These are phyloP conservation scores for Ruellia speciosa DNA, from an alignment of 305 asterid genomes.

Conservation along the genomic window DNA sequence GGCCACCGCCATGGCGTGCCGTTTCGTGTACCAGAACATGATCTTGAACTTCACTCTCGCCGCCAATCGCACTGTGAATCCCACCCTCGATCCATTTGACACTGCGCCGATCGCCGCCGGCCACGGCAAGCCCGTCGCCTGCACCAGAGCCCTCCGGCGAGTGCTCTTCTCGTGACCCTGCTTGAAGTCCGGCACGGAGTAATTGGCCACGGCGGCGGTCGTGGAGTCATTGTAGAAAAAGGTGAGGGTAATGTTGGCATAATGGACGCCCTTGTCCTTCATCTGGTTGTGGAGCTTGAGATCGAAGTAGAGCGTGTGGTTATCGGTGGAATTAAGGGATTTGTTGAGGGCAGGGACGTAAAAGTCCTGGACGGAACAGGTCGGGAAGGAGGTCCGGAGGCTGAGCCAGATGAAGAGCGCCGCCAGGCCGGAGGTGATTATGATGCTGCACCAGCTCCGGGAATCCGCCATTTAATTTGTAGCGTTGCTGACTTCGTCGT, in stretches of 20 bases:
- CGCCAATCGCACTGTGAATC: conserved; percentile 32
- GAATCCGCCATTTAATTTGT: no score
- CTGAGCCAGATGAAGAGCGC: conserved; percentile 1
- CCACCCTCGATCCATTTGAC: conserved; percentile 27
- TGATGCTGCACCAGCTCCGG: background rate
- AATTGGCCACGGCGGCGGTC: conserved; percentile 26
- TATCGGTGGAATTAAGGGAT: conserved; percentile 5
- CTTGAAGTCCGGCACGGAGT: conserved; percentile 32
- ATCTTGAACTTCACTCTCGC: conserved; percentile 40
- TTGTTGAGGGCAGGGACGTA: background rate
- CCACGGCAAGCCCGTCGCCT: conserved; percentile 31
- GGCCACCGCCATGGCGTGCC: conserved; percentile 19
- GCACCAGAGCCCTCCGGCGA: conserved; percentile 14
- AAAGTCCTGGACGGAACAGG: background rate
- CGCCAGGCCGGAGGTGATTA: background rate
- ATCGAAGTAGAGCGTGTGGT: conserved; percentile 33
- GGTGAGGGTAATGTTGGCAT: conserved; percentile 26
- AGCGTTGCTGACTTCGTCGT: no score
- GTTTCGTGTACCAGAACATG: conserved; percentile 26
- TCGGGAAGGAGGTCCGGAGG: conserved; percentile 1
- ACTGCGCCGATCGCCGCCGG: conserved; percentile 28
- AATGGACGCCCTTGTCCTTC: conserved; percentile 54
- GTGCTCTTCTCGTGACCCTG: conserved; percentile 45
- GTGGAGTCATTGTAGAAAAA: conserved; percentile 30
- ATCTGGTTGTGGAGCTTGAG: conserved; percentile 41